Evolutionary conservation across 306 rosid genomes (phyloP).

Genomic region (Clitoria ternatea): DNA sequence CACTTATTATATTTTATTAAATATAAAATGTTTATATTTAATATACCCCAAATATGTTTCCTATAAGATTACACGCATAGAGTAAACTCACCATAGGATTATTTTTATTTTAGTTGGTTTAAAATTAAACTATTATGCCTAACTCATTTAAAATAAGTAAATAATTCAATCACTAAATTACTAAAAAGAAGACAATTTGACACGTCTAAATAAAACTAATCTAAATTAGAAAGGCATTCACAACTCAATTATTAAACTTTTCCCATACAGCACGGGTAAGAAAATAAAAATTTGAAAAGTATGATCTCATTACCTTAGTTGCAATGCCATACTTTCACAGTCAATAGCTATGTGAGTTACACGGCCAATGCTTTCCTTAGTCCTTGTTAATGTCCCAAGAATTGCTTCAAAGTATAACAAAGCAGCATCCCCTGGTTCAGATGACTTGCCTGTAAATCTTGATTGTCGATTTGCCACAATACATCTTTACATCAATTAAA

Average conservation of each 20-base stretch:
- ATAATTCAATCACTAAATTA: too few relatives aligned
- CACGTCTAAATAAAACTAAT: not conserved
- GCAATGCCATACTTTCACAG: constrained; percentile 87
- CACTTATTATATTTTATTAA: too few relatives aligned
- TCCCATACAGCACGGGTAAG: not conserved
- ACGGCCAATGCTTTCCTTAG: constrained; percentile 93
- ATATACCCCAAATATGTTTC: too few relatives aligned
- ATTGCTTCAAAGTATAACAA: constrained; percentile 76
- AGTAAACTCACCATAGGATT: too few relatives aligned
- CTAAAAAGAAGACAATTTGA: not conserved
- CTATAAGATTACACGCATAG: too few relatives aligned
- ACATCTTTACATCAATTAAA: constrained; percentile 50
- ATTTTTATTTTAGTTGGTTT: too few relatives aligned
- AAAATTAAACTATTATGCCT: too few relatives aligned
- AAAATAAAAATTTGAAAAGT: not conserved
- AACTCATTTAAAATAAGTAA: too few relatives aligned
- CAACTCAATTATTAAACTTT: not conserved
- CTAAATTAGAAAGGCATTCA: not conserved
- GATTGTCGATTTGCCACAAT: constrained; percentile 40
- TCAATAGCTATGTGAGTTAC: constrained; percentile 92
- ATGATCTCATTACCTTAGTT: constrained; percentile 57
- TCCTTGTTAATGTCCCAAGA: constrained; percentile 85
- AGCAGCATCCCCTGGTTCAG: constrained; percentile 65
- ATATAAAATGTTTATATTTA: too few relatives aligned
- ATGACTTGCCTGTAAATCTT: constrained; percentile 50